Evolutionary conservation across 2,329 filamentous ascomycete species (phyloP), one percentile per base, ranked within the genome.

Genomic region (Pleurostoma richardsiae): DNA sequence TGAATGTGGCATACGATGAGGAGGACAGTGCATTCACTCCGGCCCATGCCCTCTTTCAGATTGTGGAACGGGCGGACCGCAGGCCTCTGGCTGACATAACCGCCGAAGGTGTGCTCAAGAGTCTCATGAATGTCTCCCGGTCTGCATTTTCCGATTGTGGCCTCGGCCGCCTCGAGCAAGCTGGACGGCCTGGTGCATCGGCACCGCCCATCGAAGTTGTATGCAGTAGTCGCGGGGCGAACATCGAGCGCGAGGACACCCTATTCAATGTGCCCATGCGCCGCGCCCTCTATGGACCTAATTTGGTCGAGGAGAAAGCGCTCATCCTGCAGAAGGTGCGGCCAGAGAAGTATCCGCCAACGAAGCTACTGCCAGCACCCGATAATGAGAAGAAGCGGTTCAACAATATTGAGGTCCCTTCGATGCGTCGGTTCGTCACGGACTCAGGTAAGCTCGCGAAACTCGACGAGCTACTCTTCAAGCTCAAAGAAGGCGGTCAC

Each of bases 381-480:
- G 84, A 88, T 50, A 90, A 88, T 41, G 80, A 87, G 60, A 92
- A 90, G 73, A 81, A 84, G 54, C 82, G 88, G 28, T 97, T 91
- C 68, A 96, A 88, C 43, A 88, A 92, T 63, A 95, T 99, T 52
- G 80, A 85, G 43, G 91, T 96, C 31, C 94, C 94, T 1, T 96
- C 91, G 8, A 99, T 99, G 94, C 86, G 84, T 43, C 90, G 91
- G 56, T 99, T 99, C 61, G 94, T 99, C 49, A 97, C 92, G 2
- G 94, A 97, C 68, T 96, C 90, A 45, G 94, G 94, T 61, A 99
- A 99, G 72, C 80, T 99, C 50, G 91, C 90, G 41, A 90, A 90
- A 62, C 76, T 99, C 43, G 94, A 99, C 63, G 77, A 88, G 54
- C 76, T 99, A 19, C 78, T 99, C 10, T 88, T 88, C 63, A 80